Percentiles rank a stretch among this genome's conserved stretches.
Evolutionary conservation across 1,284 basidiomycete genomes (phyloP).

Genomic region (Malassezia yamatoensis): DNA sequence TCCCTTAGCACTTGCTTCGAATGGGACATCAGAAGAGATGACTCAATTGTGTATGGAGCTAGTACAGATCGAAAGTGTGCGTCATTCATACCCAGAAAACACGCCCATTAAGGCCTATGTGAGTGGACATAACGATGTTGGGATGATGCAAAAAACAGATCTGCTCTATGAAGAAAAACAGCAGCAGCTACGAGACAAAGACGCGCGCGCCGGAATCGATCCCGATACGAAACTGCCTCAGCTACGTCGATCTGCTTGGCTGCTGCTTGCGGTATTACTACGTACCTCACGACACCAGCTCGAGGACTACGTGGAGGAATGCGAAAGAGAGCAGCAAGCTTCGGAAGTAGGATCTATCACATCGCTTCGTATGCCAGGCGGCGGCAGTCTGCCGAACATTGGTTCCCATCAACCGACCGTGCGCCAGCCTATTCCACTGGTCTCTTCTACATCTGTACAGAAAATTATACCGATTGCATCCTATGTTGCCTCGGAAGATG

Average conservation of each 20-base stretch:
- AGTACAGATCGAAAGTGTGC: slow-evolving; percentile 27
- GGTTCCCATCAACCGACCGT: neutral
- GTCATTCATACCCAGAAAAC: neutral
- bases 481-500: slow-evolving; percentile 14
- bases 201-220: slow-evolving; percentile 21
- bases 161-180: slow-evolving; percentile 15
- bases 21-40: slow-evolving; percentile 21
- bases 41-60: slow-evolving; percentile 30
- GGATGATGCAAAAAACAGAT: slow-evolving; percentile 6
- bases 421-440: neutral
- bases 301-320: slow-evolving; percentile 11
- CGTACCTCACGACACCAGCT: slow-evolving; percentile 27
- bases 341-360: slow-evolving; percentile 15
- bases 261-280: slow-evolving; percentile 31
- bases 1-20: slow-evolving; percentile 24
- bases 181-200: slow-evolving; percentile 15
- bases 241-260: slow-evolving; percentile 34
- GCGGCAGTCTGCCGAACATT: slow-evolving; percentile 21
- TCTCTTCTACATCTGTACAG: neutral
- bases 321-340: neutral
- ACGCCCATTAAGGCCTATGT: neutral
- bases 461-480: neutral
- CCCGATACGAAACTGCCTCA: slow-evolving; percentile 32
- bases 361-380: slow-evolving; percentile 27
- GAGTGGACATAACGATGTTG: neutral